These are phyloP conservation scores for Podospora tetraspora DNA, from an alignment of 495 filamentous ascomycete genomes.

Conservation along the genomic window DNA sequence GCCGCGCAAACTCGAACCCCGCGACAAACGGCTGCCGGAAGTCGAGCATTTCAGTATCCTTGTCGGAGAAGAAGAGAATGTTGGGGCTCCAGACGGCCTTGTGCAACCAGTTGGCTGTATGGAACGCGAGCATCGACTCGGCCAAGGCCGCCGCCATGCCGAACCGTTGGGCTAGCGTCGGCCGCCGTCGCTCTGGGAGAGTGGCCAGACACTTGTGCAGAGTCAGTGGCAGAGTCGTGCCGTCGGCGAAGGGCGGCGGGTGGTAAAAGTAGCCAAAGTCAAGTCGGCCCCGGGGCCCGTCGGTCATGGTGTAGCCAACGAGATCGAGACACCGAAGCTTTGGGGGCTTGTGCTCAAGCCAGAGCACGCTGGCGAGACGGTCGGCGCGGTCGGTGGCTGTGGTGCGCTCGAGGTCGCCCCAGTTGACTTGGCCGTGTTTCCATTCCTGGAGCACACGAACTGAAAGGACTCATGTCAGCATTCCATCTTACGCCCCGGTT, in stretches of 20 bases:
- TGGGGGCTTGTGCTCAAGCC: neutral
- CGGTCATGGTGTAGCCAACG: neutral
- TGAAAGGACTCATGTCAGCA: neutral
- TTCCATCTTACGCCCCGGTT: neutral
- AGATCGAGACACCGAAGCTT: slow-evolving; percentile 1
- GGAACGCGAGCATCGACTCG: neutral
- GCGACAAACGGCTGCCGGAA: neutral
- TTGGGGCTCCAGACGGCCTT: neutral
- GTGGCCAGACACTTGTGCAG: neutral
- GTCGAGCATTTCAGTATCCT: neutral
- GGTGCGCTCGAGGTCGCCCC: slow-evolving; percentile 1
- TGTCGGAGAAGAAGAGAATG: neutral
- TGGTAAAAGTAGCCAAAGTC: neutral
- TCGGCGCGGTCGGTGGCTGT: neutral
- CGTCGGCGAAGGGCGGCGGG: neutral
- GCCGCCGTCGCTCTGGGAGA: neutral
- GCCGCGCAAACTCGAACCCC: neutral
- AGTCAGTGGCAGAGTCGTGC: neutral
- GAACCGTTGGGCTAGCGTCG: neutral
- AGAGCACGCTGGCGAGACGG: neutral
- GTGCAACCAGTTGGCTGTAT: neutral
- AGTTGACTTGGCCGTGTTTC: neutral
- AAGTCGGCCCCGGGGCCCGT: neutral
- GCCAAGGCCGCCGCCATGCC: neutral
- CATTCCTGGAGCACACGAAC: slow-evolving; percentile 1